Percentiles rank a stretch among this genome's conserved stretches.
Evolutionary conservation across 371 early-diverging fungal species (phyloP).

Genomic region (Mucor velutinosus): DNA sequence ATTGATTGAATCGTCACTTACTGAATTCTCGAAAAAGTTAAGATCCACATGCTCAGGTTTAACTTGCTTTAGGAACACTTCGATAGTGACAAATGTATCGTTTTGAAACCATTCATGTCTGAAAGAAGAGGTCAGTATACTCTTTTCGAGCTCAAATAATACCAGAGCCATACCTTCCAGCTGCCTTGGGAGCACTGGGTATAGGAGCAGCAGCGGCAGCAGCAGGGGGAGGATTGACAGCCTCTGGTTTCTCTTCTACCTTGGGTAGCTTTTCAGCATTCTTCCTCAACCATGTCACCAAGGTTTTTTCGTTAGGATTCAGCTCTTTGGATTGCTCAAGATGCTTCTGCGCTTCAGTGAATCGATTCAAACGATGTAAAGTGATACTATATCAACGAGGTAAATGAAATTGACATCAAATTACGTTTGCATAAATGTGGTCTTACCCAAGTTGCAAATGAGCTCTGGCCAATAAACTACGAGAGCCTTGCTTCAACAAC

Average conservation of each 20-base stretch:
- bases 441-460: conserved; percentile 63
- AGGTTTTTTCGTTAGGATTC: conserved; percentile 56
- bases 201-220: conserved; percentile 3
- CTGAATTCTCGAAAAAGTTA: conserved; percentile 62
- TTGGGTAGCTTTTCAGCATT: conserved; percentile 45
- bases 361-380: conserved; percentile 53
- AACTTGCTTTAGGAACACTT: conserved; percentile 89
- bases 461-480: conserved; percentile 66
- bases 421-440: not conserved
- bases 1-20: conserved; percentile 19
- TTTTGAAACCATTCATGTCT: conserved; percentile 98
- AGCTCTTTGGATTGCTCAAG: conserved; percentile 53
- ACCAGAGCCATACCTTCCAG: not conserved
- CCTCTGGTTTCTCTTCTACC: not conserved
- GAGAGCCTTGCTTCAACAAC: conserved; percentile 55
- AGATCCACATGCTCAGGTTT: conserved; percentile 68
- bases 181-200: not conserved
- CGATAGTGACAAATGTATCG: conserved; percentile 83
- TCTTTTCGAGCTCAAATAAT: not conserved
- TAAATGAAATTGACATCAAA: not conserved
- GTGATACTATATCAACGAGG: conserved; percentile 42
- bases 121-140: not conserved
- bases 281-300: conserved; percentile 62
- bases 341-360: conserved; percentile 55
- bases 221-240: not conserved